Evolutionary conservation across 257 asterid species (phyloP).

Genomic region (Solanum pennellii): DNA sequence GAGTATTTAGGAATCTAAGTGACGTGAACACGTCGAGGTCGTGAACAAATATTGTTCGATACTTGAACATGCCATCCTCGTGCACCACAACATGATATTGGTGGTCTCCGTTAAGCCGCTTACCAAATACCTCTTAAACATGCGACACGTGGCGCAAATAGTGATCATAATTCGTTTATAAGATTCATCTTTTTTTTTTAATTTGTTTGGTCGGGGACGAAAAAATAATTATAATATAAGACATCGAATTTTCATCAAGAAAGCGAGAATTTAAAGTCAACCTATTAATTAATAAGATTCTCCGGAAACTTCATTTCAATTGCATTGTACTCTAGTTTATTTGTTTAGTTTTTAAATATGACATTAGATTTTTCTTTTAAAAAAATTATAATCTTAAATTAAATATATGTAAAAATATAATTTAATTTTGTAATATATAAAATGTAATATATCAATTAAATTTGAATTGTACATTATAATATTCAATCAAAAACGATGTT

Average conservation of each 20-base stretch:
- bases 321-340: too few species aligned
- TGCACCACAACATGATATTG: neutral
- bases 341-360: too few species aligned
- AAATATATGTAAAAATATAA: too few species aligned
- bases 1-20: neutral
- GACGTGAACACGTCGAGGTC: neutral
- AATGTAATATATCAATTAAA: too few species aligned
- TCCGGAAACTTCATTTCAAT: neutral
- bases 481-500: too few species aligned
- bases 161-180: neutral
- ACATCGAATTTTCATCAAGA: fast-evolving
- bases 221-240: too few species aligned
- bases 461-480: fast-evolving
- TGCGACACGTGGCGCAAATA: neutral
- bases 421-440: too few species aligned
- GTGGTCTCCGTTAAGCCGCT: neutral
- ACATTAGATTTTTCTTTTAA: too few species aligned
- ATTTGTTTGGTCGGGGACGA: too few species aligned
- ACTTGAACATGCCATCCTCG: neutral
- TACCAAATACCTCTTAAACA: neutral
- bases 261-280: too few species aligned
- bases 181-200: neutral
- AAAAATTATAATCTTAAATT: too few species aligned
- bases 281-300: too few species aligned
- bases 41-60: neutral